Evolutionary conservation across 495 filamentous ascomycete genomes (phyloP).

Genomic region (Penicillium egyptiacum): DNA sequence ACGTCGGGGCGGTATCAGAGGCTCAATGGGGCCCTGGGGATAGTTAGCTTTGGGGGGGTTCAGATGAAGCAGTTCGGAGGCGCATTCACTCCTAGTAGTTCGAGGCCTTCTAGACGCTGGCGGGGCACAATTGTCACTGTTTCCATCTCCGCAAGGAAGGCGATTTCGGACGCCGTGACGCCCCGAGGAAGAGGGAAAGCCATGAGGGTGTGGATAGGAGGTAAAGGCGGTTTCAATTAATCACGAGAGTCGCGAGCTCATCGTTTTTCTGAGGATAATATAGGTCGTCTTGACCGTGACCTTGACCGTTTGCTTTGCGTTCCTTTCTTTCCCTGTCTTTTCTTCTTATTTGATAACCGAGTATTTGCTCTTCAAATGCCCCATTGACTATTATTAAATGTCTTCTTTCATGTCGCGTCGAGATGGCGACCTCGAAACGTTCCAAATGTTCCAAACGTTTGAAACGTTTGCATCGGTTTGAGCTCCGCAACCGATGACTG

Average conservation of each 20-base stretch:
- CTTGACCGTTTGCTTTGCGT: neutral
- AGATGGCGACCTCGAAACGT: slow-evolving; percentile 3
- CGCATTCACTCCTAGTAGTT: slow-evolving; percentile 70
- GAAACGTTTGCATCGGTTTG: slow-evolving; percentile 11
- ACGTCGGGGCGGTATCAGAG: slow-evolving; percentile 78
- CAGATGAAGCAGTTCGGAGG: slow-evolving; percentile 1
- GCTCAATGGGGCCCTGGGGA: slow-evolving; percentile 69
- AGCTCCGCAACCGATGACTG: slow-evolving; percentile 5
- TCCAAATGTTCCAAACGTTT: slow-evolving; percentile 3
- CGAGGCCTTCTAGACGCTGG: slow-evolving; percentile 80
- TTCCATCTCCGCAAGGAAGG: slow-evolving; percentile 97
- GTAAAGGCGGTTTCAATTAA: neutral
- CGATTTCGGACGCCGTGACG: slow-evolving; percentile 84
- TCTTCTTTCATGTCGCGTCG: neutral
- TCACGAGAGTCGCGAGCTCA: neutral
- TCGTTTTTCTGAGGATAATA: neutral
- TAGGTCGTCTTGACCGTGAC: neutral
- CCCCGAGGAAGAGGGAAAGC: slow-evolving; percentile 79
- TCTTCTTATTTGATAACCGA: neutral
- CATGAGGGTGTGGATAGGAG: slow-evolving; percentile 51
- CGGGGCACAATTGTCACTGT: slow-evolving; percentile 89
- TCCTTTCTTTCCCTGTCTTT: neutral
- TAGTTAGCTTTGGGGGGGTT: slow-evolving; percentile 11
- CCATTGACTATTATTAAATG: neutral
- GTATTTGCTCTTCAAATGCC: neutral